Conservation (phyloP, 148 eudicot genomes). For the Rhododendron vialii region DNA sequence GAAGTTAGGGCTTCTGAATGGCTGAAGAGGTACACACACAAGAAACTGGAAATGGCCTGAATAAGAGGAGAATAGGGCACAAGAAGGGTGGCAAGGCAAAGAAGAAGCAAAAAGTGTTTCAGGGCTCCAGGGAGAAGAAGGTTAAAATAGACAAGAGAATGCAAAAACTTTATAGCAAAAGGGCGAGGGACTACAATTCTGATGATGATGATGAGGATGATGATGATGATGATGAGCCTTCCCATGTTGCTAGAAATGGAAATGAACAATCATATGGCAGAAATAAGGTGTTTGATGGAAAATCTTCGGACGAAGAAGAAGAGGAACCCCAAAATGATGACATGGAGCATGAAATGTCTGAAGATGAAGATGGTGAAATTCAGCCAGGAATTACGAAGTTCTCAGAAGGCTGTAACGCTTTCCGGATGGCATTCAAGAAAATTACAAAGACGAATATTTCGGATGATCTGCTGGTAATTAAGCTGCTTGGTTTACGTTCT, state of each 20-base stretch:
- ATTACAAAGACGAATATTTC: constrained; percentile 49
- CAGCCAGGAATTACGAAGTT: constrained; percentile 57
- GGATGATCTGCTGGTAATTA: constrained; percentile 67
- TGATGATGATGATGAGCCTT: not conserved
- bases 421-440: constrained; percentile 59
- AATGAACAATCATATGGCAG: not conserved
- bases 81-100: constrained; percentile 43
- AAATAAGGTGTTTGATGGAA: constrained; percentile 15
- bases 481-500: constrained; percentile 6
- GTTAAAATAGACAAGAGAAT: constrained; percentile 45
- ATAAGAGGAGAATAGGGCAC: constrained; percentile 33
- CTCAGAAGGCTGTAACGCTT: constrained; percentile 65
- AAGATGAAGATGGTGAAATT: constrained; percentile 55
- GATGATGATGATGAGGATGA: constrained; percentile 34
- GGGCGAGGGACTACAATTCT: constrained; percentile 77
- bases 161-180: constrained; percentile 57
- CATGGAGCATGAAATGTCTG: constrained; percentile 36
- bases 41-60: constrained; percentile 18
- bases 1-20: constrained; percentile 15
- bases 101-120: constrained; percentile 28
- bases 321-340: constrained; percentile 15
- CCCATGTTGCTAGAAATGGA: constrained; percentile 8
- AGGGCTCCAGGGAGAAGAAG: constrained; percentile 36
- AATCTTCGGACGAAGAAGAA: constrained; percentile 31
- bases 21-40: constrained; percentile 27